Percentiles rank a stretch among this genome's conserved stretches.
Evolutionary conservation across 2,329 filamentous ascomycete genomes (phyloP).

Genomic region (Paraphoma chrysanthemicola): DNA sequence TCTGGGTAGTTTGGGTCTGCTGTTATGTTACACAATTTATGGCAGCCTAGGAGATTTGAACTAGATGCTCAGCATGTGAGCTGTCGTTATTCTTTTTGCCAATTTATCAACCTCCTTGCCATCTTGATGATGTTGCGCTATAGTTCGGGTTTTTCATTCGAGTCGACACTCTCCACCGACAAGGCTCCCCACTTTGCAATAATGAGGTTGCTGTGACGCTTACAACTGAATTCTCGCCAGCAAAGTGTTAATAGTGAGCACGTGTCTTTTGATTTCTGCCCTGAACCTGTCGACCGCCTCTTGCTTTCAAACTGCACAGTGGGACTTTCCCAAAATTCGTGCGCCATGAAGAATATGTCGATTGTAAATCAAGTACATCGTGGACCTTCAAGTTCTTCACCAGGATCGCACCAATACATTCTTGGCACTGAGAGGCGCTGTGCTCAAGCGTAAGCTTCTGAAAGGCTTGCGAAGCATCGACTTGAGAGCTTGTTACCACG

Average conservation of each 20-base stretch:
- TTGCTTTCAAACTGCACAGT: neutral
- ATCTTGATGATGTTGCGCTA: no score
- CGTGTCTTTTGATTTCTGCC: neutral
- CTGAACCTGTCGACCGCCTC: neutral
- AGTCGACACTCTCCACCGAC: neutral
- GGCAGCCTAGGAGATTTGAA: no score
- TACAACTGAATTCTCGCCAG: neutral
- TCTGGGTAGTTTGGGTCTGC: no score
- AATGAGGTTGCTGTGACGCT: no score
- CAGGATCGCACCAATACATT: neutral
- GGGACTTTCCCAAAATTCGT: neutral
- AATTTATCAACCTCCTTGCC: no score
- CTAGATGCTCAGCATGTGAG: no score
- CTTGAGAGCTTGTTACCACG: neutral
- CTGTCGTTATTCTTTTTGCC: no score
- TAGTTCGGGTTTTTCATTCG: no score
- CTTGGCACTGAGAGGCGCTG: neutral
- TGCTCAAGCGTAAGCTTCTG: neutral
- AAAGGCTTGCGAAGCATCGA: neutral
- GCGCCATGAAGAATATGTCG: neutral
- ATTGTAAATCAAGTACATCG: neutral
- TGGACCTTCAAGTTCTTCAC: neutral
- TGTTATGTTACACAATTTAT: no score
- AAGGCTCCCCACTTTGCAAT: no score
- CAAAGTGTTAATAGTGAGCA: neutral